Percentiles rank a stretch among this genome's conserved stretches.
Evolutionary conservation across 2,329 filamentous ascomycete genomes (phyloP).

Genomic region (Neonectria sp.): DNA sequence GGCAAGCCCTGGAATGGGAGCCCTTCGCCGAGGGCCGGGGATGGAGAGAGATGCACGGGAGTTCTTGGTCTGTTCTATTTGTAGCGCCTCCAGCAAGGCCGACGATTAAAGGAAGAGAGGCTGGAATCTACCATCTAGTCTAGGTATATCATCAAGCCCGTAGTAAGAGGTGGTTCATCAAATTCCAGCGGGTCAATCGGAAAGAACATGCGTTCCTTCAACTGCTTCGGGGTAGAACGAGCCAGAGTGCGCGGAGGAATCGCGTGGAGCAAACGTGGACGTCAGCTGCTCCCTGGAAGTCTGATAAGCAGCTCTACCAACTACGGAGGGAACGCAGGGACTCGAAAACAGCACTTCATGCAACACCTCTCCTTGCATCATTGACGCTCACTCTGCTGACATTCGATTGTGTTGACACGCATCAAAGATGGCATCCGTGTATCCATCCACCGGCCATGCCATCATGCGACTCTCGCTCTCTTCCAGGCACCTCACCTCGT

Average conservation of each 20-base stretch:
- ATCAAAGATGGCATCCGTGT: background rate
- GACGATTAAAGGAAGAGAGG: background rate
- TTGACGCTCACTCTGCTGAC: background rate
- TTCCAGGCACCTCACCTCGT: no score
- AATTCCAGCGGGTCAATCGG: background rate
- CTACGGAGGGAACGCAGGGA: slow-evolving; percentile 1
- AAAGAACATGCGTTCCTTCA: background rate
- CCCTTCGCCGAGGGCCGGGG: background rate
- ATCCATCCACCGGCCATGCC: background rate
- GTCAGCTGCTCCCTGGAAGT: slow-evolving; percentile 8
- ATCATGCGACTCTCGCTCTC: background rate
- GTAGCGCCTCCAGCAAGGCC: no score
- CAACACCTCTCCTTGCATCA: slow-evolving; percentile 20
- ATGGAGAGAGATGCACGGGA: background rate
- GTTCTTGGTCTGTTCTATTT: no score
- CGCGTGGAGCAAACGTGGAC: background rate
- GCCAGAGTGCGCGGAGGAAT: slow-evolving; percentile 11
- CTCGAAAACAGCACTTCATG: background rate
- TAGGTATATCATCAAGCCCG: background rate
- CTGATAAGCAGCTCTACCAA: background rate
- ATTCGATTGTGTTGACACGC: background rate
- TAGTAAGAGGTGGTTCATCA: background rate
- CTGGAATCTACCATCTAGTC: background rate
- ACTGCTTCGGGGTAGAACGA: background rate
- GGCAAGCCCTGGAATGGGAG: slow-evolving; percentile 24